Evolutionary conservation across 169 alveolate genomes (phyloP).

Genomic region (Plasmodium gonderi): DNA sequence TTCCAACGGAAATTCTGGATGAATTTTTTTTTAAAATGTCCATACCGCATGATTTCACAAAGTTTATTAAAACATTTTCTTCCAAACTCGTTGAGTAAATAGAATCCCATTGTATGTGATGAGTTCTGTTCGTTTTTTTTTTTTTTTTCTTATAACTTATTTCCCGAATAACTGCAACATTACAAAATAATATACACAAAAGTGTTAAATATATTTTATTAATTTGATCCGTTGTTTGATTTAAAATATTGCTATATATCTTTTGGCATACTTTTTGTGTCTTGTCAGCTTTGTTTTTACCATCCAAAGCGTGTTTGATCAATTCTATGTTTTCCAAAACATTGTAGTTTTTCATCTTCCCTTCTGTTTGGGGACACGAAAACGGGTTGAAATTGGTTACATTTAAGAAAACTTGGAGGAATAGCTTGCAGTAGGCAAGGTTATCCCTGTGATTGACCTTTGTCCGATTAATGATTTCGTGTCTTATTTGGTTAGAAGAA

Average conservation of each 20-base stretch:
- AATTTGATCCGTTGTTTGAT: background rate
- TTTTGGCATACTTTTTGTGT: background rate
- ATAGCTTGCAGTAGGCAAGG: background rate
- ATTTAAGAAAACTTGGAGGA: background rate
- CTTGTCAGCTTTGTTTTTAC: background rate
- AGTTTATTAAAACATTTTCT: constrained; percentile 3
- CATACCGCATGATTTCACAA: constrained; percentile 14
- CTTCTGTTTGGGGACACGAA: background rate
- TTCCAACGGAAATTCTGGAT: background rate
- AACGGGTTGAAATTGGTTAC: background rate
- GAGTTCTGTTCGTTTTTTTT: background rate
- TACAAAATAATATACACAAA: constrained; percentile 42
- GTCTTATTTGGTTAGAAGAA: too few relatives aligned
- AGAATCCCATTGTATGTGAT: background rate
- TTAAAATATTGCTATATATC: constrained; percentile 1
- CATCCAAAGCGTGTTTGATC: background rate
- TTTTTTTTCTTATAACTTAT: background rate
- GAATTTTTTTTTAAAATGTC: background rate
- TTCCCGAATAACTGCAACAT: background rate
- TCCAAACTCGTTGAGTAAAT: constrained; percentile 8
- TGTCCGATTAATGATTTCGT: too few relatives aligned
- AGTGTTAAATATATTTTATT: constrained; percentile 43
- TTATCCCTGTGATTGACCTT: background rate
- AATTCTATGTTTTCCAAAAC: background rate
- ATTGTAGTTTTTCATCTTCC: background rate